Evolutionary conservation across 441 rosid species (phyloP).

Genomic region (Gossypium aridum): DNA sequence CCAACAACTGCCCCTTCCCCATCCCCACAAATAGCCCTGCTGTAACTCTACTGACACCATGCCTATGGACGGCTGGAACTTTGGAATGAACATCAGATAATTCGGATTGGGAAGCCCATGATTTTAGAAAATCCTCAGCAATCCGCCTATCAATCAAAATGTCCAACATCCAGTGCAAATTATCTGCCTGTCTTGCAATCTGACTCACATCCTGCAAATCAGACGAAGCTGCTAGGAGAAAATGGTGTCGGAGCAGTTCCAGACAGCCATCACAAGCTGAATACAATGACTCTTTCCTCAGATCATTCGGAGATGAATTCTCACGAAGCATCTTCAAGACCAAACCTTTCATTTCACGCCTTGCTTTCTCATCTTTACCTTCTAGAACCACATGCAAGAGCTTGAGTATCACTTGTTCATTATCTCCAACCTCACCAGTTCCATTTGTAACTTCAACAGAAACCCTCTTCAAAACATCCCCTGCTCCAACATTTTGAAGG

Average conservation of each 20-base stretch:
- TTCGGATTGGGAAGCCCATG: slow-evolving; percentile 86
- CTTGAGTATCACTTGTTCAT: slow-evolving; percentile 23
- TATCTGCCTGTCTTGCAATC: slow-evolving; percentile 38
- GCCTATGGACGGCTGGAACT: slow-evolving; percentile 77
- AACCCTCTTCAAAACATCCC: slow-evolving; percentile 80
- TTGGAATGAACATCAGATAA: slow-evolving; percentile 60
- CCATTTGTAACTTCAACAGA: slow-evolving; percentile 62
- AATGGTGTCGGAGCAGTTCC: slow-evolving; percentile 55
- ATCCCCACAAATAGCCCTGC: slow-evolving; percentile 86
- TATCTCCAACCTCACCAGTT: slow-evolving; percentile 38
- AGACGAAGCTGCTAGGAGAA: slow-evolving; percentile 65
- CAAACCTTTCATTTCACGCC: slow-evolving; percentile 91
- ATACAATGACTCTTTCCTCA: slow-evolving; percentile 78
- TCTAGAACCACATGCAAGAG: slow-evolving; percentile 85
- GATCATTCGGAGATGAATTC: slow-evolving; percentile 78
- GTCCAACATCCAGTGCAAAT: slow-evolving; percentile 73
- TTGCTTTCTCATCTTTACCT: slow-evolving; percentile 94
- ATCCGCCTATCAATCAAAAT: slow-evolving; percentile 86
- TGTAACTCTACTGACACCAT: slow-evolving; percentile 80
- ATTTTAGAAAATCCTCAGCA: slow-evolving; percentile 79
- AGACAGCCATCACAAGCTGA: slow-evolving; percentile 79
- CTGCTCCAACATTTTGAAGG: slow-evolving; percentile 27
- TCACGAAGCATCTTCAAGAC: slow-evolving; percentile 91
- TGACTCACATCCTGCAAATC: slow-evolving; percentile 52
- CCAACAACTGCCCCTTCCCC: slow-evolving; percentile 82